Conservation (phyloP, 108 stramenopile species). For the Pinguiococcus pyrenoidosus region DNA sequence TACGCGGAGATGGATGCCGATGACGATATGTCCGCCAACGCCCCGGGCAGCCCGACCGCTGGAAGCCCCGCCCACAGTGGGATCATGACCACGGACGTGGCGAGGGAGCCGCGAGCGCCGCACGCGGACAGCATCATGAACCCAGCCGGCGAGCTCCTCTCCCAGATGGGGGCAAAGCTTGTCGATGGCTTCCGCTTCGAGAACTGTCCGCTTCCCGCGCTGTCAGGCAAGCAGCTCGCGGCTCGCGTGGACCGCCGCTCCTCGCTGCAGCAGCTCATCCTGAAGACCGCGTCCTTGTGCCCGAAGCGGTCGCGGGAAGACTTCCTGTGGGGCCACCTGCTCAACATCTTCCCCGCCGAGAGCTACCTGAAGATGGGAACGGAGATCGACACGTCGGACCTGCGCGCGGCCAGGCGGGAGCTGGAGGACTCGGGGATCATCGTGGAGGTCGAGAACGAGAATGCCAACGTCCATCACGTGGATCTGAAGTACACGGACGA, state of each 20-base stretch:
- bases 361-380: constrained; percentile 3
- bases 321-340: background rate
- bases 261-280: constrained; percentile 11
- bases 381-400: background rate
- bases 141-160: too few species aligned
- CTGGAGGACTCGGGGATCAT: background rate
- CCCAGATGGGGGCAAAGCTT: too few species aligned
- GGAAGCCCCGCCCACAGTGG: constrained; percentile 1
- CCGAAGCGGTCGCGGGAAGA: too few species aligned
- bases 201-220: too few species aligned
- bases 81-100: constrained; percentile 6
- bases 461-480: too few species aligned
- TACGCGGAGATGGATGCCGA: constrained; percentile 1
- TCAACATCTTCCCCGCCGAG: constrained; percentile 5
- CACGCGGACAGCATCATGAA: constrained; percentile 5
- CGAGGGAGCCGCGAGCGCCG: background rate
- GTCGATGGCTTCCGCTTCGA: too few species aligned
- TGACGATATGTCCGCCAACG: too few species aligned
- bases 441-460: constrained; percentile 1
- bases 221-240: too few species aligned
- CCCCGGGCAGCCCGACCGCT: background rate
- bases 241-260: constrained; percentile 6
- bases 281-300: constrained; percentile 5
- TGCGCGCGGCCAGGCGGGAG: background rate
- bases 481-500: background rate